phyloP scores from a whole-genome alignment of 2,329 filamentous ascomycete genomes.

The Claviceps citrina region DNA sequence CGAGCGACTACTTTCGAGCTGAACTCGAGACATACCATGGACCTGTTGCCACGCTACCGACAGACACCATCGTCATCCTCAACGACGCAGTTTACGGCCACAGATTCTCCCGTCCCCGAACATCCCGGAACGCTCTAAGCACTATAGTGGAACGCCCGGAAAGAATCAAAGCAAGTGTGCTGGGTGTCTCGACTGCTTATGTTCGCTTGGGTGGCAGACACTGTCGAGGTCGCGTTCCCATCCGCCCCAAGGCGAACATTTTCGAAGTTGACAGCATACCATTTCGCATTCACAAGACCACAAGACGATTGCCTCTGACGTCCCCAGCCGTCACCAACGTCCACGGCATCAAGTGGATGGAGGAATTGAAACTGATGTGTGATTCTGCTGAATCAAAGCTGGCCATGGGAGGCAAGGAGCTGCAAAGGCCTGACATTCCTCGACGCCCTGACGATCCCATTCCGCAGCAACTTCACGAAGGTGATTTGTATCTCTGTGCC shows the following conservation, averaged over 20 bases:
- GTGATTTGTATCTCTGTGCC: conserved; percentile 77
- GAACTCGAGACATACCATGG: conserved; percentile 52
- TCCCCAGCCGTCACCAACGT: conserved; percentile 76
- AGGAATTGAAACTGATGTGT: conserved; percentile 76
- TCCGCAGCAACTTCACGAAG: conserved; percentile 57
- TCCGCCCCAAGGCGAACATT: conserved; percentile 46
- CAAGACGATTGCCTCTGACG: conserved; percentile 52
- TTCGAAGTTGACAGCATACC: conserved; percentile 45
- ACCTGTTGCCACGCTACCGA: conserved; percentile 21
- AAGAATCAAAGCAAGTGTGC: conserved; percentile 64
- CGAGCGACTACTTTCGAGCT: conserved; percentile 50
- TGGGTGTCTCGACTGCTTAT: conserved; percentile 77
- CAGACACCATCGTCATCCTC: conserved; percentile 65
- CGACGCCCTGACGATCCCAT: conserved; percentile 29
- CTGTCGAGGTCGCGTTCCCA: conserved; percentile 50
- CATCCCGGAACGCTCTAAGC: conserved; percentile 52
- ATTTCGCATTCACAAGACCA: conserved; percentile 74
- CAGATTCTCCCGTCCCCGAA: conserved; percentile 69
- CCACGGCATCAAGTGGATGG: conserved; percentile 86
- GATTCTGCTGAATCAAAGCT: conserved; percentile 63
- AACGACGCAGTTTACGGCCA: conserved; percentile 95
- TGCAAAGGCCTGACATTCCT: conserved; percentile 52
- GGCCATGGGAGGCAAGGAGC: conserved; percentile 60
- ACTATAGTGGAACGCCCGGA: conserved; percentile 91
- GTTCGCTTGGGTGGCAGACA: conserved; percentile 77